A percentile compares a stretch with the other conserved stretches of the same genome.
These are phyloP conservation scores for Entonaema liquescens DNA, from an alignment of 495 filamentous ascomycete species.

Conservation along the genomic window DNA sequence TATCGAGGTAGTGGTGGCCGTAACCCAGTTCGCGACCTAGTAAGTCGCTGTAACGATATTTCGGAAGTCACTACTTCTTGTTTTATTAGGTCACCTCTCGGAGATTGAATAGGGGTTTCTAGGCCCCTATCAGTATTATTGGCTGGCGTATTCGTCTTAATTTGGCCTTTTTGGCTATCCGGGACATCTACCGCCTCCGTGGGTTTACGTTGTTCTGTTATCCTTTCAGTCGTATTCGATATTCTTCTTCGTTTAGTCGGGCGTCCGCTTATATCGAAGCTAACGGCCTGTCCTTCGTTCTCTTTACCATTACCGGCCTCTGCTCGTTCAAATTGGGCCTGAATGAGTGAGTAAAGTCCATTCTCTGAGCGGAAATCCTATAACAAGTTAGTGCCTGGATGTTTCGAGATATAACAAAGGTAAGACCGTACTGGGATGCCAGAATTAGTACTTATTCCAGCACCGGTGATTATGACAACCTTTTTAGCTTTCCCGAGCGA, in stretches of 20 bases:
- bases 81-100: background rate
- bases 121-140: background rate
- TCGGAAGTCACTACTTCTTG: background rate
- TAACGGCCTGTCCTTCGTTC: slow-evolving; percentile 1
- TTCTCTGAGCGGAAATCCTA: slow-evolving; percentile 77
- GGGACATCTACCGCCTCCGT: background rate
- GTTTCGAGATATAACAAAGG: background rate
- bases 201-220: background rate
- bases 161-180: background rate
- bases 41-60: slow-evolving; percentile 20
- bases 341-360: slow-evolving; percentile 73
- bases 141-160: background rate
- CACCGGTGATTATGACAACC: slow-evolving; percentile 72
- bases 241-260: slow-evolving; percentile 56
- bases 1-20: slow-evolving; percentile 35
- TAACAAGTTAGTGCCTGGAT: slow-evolving; percentile 37
- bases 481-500: slow-evolving; percentile 67
- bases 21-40: slow-evolving; percentile 30
- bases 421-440: slow-evolving; percentile 69
- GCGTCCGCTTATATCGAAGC: slow-evolving; percentile 48
- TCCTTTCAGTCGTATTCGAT: slow-evolving; percentile 29
- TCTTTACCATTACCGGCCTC: slow-evolving; percentile 40
- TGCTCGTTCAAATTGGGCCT: slow-evolving; percentile 67
- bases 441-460: slow-evolving; percentile 77
- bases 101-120: background rate